These are phyloP conservation scores for Murraya koenigii DNA, from an alignment of 345 rosid genomes.

Conservation along the genomic window DNA sequence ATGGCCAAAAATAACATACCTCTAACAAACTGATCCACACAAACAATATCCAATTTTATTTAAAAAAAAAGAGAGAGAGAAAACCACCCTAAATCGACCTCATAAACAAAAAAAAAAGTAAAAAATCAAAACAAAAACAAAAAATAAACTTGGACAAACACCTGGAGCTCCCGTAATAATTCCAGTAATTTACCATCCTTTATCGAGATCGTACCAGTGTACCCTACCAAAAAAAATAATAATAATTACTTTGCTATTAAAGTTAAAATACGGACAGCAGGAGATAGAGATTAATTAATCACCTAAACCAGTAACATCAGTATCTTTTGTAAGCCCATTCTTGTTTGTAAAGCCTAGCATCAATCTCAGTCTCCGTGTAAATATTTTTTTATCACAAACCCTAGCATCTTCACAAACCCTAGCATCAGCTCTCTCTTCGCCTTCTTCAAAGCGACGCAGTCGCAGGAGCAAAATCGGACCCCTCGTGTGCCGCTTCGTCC, in stretches of 20 bases:
- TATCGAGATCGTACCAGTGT: constrained; percentile 67
- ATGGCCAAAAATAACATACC: neutral
- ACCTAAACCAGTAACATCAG: constrained; percentile 82
- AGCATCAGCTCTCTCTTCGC: too few relatives aligned
- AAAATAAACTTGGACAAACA: constrained; percentile 11
- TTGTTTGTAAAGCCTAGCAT: constrained; percentile 86
- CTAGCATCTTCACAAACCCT: too few relatives aligned
- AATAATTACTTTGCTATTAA: neutral
- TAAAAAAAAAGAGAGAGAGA: too few relatives aligned
- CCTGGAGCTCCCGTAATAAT: constrained; percentile 75
- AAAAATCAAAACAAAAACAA: neutral
- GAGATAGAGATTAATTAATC: neutral
- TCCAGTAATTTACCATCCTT: constrained; percentile 86
- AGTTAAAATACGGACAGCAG: neutral
- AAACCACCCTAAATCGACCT: neutral
- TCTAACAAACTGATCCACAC: neutral
- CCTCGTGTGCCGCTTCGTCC: too few relatives aligned
- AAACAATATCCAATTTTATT: neutral
- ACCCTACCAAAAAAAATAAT: constrained; percentile 40
- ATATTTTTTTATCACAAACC: too few relatives aligned
- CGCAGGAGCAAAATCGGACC: too few relatives aligned
- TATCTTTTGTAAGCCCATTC: constrained; percentile 68
- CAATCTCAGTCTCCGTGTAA: too few relatives aligned
- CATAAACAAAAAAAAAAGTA: neutral
- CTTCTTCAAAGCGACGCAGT: too few relatives aligned